Evolutionary conservation across 768 basidiomycete species (phyloP).

Genomic region (Porphyrellus cyaneotinctus): DNA sequence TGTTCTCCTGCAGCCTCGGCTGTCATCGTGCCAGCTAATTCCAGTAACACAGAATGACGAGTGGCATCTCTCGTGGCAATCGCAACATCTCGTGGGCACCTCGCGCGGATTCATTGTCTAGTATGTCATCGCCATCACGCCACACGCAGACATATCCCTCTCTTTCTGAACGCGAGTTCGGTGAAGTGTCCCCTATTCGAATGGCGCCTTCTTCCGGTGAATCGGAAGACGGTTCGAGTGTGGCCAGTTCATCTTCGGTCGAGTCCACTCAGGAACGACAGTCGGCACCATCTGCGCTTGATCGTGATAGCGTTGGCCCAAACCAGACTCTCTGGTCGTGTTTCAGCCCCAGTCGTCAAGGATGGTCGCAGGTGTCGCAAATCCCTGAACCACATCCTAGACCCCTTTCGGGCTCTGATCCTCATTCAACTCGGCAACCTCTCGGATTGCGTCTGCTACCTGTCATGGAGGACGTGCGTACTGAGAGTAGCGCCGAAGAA

Average conservation of each 20-base stretch:
- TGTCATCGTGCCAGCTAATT: constrained; percentile 2
- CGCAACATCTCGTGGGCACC: constrained; percentile 57
- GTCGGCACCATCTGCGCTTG: constrained; percentile 55
- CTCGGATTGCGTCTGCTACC: constrained; percentile 13
- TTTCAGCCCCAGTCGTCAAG: constrained; percentile 12
- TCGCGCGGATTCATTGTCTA: constrained; percentile 31
- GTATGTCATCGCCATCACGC: constrained; percentile 20
- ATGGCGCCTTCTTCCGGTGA: constrained; percentile 4
- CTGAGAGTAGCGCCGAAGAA: constrained; percentile 12
- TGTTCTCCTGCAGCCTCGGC: constrained; percentile 16
- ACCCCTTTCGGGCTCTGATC: not conserved
- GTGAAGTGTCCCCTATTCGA: constrained; percentile 44
- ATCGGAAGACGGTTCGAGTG: not conserved
- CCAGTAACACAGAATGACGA: constrained; percentile 50
- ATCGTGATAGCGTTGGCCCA: constrained; percentile 30
- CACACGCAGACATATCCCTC: constrained; percentile 29
- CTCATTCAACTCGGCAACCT: constrained; percentile 24
- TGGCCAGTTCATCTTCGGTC: not conserved
- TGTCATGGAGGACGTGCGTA: constrained; percentile 22
- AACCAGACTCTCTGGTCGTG: constrained; percentile 20
- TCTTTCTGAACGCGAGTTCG: constrained; percentile 35
- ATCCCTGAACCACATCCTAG: not conserved
- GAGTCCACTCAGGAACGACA: constrained; percentile 11
- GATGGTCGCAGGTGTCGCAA: not conserved
- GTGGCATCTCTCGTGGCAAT: constrained; percentile 53